Conservation (phyloP, 345 rosid species). For the Salix arbutifolia region DNA sequence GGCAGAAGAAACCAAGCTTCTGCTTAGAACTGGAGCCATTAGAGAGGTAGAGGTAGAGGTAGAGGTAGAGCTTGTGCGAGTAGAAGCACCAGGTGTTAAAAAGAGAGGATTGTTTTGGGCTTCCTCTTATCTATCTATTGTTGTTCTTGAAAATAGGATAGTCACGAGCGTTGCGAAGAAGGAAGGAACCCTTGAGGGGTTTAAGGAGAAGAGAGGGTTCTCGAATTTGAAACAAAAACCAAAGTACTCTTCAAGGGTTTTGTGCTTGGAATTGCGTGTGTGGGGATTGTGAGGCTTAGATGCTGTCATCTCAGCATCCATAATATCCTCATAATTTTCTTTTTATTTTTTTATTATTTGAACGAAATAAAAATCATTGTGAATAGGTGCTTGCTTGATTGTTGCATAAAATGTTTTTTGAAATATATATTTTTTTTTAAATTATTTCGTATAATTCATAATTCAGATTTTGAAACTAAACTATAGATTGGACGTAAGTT, state of each 20-base stretch:
- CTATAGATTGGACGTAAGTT: too few relatives aligned
- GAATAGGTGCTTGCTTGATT: not conserved
- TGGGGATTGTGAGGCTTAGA: conserved; percentile 41
- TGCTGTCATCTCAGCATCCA: conserved; percentile 45
- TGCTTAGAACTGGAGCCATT: conserved; percentile 77
- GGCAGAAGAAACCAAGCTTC: conserved; percentile 42
- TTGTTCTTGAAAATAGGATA: too few relatives aligned
- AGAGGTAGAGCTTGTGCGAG: not conserved
- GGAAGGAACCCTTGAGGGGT: conserved; percentile 44
- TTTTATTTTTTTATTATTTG: not conserved
- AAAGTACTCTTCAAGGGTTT: not conserved
- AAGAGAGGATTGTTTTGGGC: not conserved
- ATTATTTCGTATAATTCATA: too few relatives aligned
- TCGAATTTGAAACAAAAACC: conserved; percentile 23
- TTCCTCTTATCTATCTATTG: not conserved
- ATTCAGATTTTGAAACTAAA: too few relatives aligned
- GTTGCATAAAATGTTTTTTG: too few relatives aligned
- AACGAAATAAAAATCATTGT: not conserved
- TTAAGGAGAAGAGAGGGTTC: conserved; percentile 41
- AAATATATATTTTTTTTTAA: too few relatives aligned
- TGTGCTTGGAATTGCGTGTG: conserved; percentile 6
- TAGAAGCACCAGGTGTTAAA: too few relatives aligned
- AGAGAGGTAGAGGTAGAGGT: not conserved
- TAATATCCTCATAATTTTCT: conserved; percentile 4
- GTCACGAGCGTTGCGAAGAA: not conserved